A percentile compares a stretch with the other conserved stretches of the same genome.
Conservation (phyloP, 1,284 basidiomycete genomes). For the Irpex rosettiformis region DNA sequence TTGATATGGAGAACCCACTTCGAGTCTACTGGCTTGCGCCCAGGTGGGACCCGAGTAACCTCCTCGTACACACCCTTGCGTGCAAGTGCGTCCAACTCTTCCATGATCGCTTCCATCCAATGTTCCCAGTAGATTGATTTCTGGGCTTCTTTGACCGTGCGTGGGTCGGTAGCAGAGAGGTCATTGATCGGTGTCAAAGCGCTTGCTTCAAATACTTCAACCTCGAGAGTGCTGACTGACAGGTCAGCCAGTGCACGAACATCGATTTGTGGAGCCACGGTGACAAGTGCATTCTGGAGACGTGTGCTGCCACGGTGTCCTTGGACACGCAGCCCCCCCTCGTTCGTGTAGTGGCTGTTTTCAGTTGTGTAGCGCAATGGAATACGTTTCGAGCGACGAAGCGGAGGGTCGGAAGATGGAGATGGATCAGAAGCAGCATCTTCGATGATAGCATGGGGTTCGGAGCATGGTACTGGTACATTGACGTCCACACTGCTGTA, state of each 20-base stretch:
- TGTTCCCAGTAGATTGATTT: background rate
- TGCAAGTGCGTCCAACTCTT: background rate
- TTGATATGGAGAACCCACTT: slow-evolving; percentile 31
- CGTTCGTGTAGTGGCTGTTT: background rate
- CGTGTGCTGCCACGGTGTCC: background rate
- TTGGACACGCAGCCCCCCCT: background rate
- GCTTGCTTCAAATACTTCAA: background rate
- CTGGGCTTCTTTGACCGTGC: background rate
- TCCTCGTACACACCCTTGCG: background rate
- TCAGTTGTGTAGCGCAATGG: background rate
- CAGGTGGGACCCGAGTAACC: slow-evolving; percentile 12
- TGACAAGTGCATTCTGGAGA: too few species aligned
- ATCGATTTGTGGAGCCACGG: background rate
- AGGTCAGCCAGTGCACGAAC: background rate
- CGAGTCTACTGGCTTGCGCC: slow-evolving; percentile 15
- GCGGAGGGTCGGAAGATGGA: too few species aligned
- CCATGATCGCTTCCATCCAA: background rate
- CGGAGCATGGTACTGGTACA: background rate
- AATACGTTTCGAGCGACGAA: too few species aligned
- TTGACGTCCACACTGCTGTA: background rate
- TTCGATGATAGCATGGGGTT: background rate
- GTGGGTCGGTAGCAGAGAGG: background rate
- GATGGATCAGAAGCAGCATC: too few species aligned
- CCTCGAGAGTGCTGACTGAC: background rate
- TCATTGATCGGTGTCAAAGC: background rate